Base-by-base conservation (phyloP, 495 filamentous ascomycete genomes). In the Hypoxylon trugodes region DNA sequence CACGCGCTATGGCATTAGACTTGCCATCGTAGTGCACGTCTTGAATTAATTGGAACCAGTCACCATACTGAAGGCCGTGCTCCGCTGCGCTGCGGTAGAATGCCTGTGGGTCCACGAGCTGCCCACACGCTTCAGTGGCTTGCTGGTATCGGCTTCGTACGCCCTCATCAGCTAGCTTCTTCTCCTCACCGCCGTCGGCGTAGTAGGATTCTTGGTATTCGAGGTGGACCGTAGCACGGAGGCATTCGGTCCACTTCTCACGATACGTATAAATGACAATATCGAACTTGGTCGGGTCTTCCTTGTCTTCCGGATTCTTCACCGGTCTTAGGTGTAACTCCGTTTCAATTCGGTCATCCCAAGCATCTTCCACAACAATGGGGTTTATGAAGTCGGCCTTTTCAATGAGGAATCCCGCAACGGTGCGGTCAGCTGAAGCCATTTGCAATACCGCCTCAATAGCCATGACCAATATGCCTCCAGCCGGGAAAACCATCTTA, bases 391-490 rank as follows among this genome's bases (percentile, higher is more conserved):
- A 74, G 1, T 43, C 26, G 1, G 67, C 68, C 12, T 71, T 42
- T 41, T 70, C 71, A 12, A 76, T 24, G 13, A 62, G 28, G 38
- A 62, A 74, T 3, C 67, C 74, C 1, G 38, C 33, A 1, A 75
- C 37, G 1, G 9, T 22, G 1, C 65, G 59, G 47, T 67, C 58
- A 1, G 21, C 15, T 5, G 40, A 32, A 6, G 53, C 41, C 35
- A 64, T 35, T 25, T 76, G 65, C n/a, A 59, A 42, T 9, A 65
- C 64, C 1, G 71, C 73, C 49, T 89, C 86, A 1, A 82, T 43
- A 0, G 81, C 81, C 67, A 82, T 82, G 5, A 74, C 71, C 6
- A 81, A 52, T 48, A 81, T 86, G 0, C 77, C 81, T n/a, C 84
- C 74, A 5, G 74, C 86, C 5, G 87, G 86, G 51, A 84, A 85